Conservation (phyloP, 257 asterid species). For the Linaria vulgaris region DNA sequence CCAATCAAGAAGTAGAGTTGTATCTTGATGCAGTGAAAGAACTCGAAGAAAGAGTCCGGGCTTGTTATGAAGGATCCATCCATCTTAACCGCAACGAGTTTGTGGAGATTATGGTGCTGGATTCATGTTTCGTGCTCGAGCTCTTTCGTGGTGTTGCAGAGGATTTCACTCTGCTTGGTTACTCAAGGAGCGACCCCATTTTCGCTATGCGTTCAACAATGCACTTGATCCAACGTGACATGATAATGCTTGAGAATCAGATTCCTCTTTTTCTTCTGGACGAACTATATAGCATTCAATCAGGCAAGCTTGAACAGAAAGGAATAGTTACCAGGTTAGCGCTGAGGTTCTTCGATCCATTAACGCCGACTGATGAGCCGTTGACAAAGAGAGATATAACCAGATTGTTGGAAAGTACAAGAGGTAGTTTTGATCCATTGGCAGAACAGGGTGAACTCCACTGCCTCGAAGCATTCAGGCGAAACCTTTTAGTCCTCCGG, state of each 20-base stretch:
- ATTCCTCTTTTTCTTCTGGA: conserved; percentile 71
- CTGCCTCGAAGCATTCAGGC: conserved; percentile 74
- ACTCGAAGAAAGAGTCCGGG: conserved; percentile 59
- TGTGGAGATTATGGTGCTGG: conserved; percentile 81
- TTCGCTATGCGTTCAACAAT: conserved; percentile 82
- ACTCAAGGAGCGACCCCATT: conserved; percentile 70
- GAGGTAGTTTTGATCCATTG: conserved; percentile 65
- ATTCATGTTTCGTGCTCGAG: conserved; percentile 69
- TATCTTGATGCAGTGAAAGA: conserved; percentile 55
- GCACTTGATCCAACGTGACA: conserved; percentile 84
- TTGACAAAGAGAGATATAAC: conserved; percentile 45
- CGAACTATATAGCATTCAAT: conserved; percentile 47
- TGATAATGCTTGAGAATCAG: conserved; percentile 95
- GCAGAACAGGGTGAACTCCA: conserved; percentile 68
- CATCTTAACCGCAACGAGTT: conserved; percentile 62
- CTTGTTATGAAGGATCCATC: conserved; percentile 68
- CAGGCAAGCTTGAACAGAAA: conserved; percentile 41
- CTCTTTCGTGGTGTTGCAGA: conserved; percentile 67
- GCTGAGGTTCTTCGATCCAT: conserved; percentile 66
- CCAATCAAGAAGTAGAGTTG: conserved; percentile 41
- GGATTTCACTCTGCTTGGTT: conserved; percentile 61
- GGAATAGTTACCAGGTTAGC: conserved; percentile 64
- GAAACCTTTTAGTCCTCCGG: conserved; percentile 48
- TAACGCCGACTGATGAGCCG: conserved; percentile 82
- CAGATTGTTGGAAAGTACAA: conserved; percentile 30